A percentile compares a stretch with the other conserved stretches of the same genome.
phyloP scores from a whole-genome alignment of 352 stramenopile genomes.

The Aphanomyces invadans region DNA sequence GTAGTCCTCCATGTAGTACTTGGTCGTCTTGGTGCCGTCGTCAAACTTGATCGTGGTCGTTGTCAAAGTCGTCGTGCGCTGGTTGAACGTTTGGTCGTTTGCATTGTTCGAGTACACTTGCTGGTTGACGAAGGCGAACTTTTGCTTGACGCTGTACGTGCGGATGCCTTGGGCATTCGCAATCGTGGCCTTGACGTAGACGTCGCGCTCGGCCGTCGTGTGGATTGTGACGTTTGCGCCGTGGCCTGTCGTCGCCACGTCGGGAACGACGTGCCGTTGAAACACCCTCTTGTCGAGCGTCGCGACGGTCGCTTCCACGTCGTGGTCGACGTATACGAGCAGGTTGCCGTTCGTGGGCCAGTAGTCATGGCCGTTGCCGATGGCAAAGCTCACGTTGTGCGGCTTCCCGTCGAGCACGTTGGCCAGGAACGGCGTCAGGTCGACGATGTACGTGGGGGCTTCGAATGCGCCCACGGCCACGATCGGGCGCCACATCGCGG shows the following conservation, averaged over 20 bases:
- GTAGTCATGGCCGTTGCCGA: slow-evolving; percentile 58
- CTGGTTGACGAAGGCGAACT: slow-evolving; percentile 41
- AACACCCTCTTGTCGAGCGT: slow-evolving; percentile 36
- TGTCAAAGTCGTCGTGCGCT: slow-evolving; percentile 33
- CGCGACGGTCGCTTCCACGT: slow-evolving; percentile 35
- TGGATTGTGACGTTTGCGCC: slow-evolving; percentile 43
- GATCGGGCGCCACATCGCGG: slow-evolving; percentile 70
- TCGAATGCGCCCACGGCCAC: slow-evolving; percentile 62
- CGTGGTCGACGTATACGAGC: slow-evolving; percentile 42
- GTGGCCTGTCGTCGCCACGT: slow-evolving; percentile 14
- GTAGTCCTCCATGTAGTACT: slow-evolving; percentile 37
- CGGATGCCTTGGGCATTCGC: slow-evolving; percentile 49
- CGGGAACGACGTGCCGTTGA: slow-evolving; percentile 28
- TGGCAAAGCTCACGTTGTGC: slow-evolving; percentile 52
- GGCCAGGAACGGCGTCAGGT: slow-evolving; percentile 40
- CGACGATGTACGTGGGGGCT: slow-evolving; percentile 62
- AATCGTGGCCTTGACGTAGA: slow-evolving; percentile 42
- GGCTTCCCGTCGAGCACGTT: slow-evolving; percentile 41
- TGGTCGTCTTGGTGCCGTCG: background rate
- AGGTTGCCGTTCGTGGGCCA: slow-evolving; percentile 63
- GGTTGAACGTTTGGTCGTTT: slow-evolving; percentile 42
- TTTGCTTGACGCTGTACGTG: slow-evolving; percentile 46
- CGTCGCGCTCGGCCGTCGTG: slow-evolving; percentile 32
- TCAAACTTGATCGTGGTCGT: slow-evolving; percentile 26
- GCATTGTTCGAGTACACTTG: slow-evolving; percentile 45